Conservation (phyloP, 352 stramenopile species). For the Halophytophthora polymorphica region DNA sequence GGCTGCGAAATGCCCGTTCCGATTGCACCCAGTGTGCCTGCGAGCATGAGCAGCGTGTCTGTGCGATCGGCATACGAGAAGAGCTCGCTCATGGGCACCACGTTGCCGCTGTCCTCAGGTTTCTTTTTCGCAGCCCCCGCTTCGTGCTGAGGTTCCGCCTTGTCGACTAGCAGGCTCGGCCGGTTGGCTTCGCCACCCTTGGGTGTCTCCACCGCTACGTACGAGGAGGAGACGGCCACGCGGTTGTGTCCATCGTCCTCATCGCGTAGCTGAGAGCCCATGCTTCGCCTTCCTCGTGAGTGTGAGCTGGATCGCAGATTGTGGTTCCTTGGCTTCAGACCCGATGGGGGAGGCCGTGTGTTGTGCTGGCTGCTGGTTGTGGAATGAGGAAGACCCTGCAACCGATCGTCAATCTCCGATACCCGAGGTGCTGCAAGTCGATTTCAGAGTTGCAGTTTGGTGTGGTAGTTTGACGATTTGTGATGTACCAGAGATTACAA, state of each 20-base stretch:
- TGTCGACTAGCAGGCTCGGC: slow-evolving; percentile 17
- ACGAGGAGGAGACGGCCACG: background rate
- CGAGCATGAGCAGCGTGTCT: slow-evolving; percentile 35
- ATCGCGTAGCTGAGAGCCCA: background rate
- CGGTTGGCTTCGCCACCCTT: slow-evolving; percentile 4
- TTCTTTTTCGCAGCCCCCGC: slow-evolving; percentile 17
- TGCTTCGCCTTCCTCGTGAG: background rate
- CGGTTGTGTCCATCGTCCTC: background rate
- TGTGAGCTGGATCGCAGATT: no score
- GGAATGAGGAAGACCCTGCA: no score
- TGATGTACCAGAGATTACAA: no score
- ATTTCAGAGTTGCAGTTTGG: no score
- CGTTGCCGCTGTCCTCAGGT: slow-evolving; percentile 7
- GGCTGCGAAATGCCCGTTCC: slow-evolving; percentile 30
- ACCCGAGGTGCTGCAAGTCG: no score
- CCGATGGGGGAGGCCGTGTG: no score
- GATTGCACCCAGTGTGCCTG: slow-evolving; percentile 27
- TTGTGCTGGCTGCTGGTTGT: no score
- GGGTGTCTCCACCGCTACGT: slow-evolving; percentile 1
- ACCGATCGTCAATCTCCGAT: no score
- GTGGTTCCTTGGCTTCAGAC: no score
- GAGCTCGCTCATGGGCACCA: slow-evolving; percentile 26
- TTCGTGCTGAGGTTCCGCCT: background rate
- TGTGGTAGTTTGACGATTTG: no score
- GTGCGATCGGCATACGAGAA: slow-evolving; percentile 33